Base-by-base conservation (phyloP, 2,329 filamentous ascomycete genomes). In the Diplodia sapinea region DNA sequence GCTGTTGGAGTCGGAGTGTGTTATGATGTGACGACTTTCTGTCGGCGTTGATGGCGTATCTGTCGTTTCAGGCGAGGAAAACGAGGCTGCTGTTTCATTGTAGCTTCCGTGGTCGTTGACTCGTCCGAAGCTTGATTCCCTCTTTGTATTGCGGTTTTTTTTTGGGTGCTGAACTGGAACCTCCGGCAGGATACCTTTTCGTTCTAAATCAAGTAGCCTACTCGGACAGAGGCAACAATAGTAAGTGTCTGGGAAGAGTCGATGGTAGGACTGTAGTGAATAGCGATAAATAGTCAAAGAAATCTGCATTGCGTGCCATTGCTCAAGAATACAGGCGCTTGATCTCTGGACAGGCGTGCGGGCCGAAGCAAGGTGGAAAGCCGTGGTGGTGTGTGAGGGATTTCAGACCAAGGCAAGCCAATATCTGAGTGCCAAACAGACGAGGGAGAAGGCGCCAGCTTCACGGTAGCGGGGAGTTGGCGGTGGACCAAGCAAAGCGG, bases 21-120 rank as follows among this genome's bases (percentile, higher is more conserved):
- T 63, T 49, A 63, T 11, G 59, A 63, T 40, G 9, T 51, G 59
- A 63, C 31, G 47, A 63, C 47, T 47, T 51, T 26, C 29, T 20
- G 36, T 52, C 47, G 59, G 59, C 47, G 59, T 63, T 31, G 36
- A 47, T 31, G 59, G 47, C 59, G 59, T 33, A 51, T 51, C n/a
- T 50, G 20, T 63, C 17, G 47, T n/a, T 51, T 51, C 29, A 5
- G 43, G 59, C 38, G 36, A 38, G 40, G 13, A 17, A 33, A 33
- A 9, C 17, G 47, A 47, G 43, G 26, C 11, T 20, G 5, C n/a
- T 8, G 49, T 20, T 29, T 43, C 33, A 26, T n/a, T 20, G 40
- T 5, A 20, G n/a, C 31, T 33, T 33, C 31, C 36, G 3, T n/a
- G 8, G 26, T 51, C 17, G 29, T 29, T 49, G 31, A 51, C 50